These are phyloP conservation scores for Podospora comata DNA, from an alignment of 495 filamentous ascomycete genomes.

Conservation along the genomic window DNA sequence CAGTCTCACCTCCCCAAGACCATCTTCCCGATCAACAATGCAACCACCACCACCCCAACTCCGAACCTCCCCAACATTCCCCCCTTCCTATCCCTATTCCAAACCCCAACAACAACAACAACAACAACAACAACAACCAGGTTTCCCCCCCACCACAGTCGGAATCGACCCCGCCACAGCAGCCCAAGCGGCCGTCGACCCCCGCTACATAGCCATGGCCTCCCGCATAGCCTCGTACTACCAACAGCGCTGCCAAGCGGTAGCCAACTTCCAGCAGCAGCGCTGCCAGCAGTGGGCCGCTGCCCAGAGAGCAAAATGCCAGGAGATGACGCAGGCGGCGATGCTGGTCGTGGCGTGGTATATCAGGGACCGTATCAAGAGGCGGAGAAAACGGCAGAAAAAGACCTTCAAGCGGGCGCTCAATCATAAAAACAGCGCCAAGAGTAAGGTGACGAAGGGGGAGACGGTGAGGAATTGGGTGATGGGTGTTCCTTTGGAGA, in stretches of 20 bases:
- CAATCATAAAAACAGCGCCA: not conserved
- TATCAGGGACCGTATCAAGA: conserved; percentile 34
- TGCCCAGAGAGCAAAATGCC: conserved; percentile 34
- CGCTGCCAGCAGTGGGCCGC: conserved; percentile 38
- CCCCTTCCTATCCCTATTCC: not conserved
- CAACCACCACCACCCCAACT: not conserved
- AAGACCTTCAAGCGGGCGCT: conserved; percentile 29
- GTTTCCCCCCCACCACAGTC: not conserved
- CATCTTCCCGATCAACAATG: not conserved
- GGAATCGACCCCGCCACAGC: conserved; percentile 2
- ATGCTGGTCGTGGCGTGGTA: conserved; percentile 42
- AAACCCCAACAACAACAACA: not conserved
- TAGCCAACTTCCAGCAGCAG: conserved; percentile 37
- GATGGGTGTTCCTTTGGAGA: conserved; percentile 27
- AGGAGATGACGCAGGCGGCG: conserved; percentile 38
- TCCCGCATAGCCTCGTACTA: conserved; percentile 41
- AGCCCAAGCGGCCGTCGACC: conserved; percentile 23
- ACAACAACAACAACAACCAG: not conserved
- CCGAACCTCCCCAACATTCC: not conserved
- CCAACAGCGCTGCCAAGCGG: conserved; percentile 37
- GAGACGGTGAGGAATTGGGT: conserved; percentile 38
- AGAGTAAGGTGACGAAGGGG: conserved; percentile 30
- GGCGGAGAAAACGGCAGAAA: conserved; percentile 25
- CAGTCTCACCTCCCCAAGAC: not conserved
- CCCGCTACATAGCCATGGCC: conserved; percentile 35